Conservation (phyloP, 2,329 filamentous ascomycete species). For the Graphilbum fragrans region DNA sequence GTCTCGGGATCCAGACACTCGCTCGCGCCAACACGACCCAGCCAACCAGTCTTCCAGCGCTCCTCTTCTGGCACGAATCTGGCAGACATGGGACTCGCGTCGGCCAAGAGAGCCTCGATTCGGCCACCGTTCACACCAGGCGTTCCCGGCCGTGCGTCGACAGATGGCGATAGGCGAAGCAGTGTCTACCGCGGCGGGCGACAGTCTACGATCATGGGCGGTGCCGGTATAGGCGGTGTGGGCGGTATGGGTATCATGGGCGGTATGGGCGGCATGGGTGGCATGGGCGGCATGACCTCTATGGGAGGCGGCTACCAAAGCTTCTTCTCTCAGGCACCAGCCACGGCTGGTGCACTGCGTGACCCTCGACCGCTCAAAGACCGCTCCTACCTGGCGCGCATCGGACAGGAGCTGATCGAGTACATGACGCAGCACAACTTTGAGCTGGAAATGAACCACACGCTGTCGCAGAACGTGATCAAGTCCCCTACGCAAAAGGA, state of each 20-base stretch:
- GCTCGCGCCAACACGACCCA: constrained; percentile 71
- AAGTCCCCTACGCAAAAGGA: constrained; percentile 96
- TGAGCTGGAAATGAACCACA: constrained; percentile 95
- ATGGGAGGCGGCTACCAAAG: constrained; percentile 63
- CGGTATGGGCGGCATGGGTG: constrained; percentile 23
- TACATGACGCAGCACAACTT: constrained; percentile 92
- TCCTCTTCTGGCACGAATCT: constrained; percentile 75
- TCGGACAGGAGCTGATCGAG: constrained; percentile 82
- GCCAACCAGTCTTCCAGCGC: constrained; percentile 76
- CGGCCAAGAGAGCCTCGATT: constrained; percentile 71
- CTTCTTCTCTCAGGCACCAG: constrained; percentile 83
- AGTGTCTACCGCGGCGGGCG: constrained; percentile 61
- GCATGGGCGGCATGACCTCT: constrained; percentile 14
- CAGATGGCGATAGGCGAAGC: constrained; percentile 55
- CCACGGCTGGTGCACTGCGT: constrained; percentile 67
- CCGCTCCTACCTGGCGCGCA: constrained; percentile 63
- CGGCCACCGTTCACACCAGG: constrained; percentile 61
- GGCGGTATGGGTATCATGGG: constrained; percentile 3
- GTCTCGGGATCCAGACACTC: constrained; percentile 76
- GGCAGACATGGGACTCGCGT: constrained; percentile 59
- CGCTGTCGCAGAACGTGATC: constrained; percentile 78
- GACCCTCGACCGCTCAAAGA: constrained; percentile 84
- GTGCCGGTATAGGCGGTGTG: constrained; percentile 58
- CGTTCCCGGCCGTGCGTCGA: constrained; percentile 30
- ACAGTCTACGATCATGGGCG: constrained; percentile 49